phyloP scores from a whole-genome alignment of 2,329 filamentous ascomycete genomes.

The Penicillium polonicum region DNA sequence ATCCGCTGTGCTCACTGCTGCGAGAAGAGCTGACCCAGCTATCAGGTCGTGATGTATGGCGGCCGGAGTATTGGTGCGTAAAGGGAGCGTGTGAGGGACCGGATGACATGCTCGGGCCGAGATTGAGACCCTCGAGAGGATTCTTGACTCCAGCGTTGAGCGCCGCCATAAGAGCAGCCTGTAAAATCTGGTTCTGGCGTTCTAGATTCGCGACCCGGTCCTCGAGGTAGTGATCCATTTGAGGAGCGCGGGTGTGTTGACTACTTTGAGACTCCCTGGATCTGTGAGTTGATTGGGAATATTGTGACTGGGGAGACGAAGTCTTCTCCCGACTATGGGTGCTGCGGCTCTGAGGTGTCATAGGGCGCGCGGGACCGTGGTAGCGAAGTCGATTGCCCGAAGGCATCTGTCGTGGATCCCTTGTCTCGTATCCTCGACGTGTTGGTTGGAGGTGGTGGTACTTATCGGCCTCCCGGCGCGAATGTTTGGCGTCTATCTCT shows the following conservation, averaged over 20 bases:
- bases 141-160: constrained; percentile 39
- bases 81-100: constrained; percentile 19
- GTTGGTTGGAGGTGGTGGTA: constrained; percentile 9
- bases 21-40: constrained; percentile 33
- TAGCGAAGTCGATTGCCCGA: constrained; percentile 11
- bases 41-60: constrained; percentile 22
- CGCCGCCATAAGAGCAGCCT: constrained; percentile 43
- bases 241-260: constrained; percentile 13
- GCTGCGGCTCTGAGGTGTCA: constrained; percentile 27
- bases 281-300: constrained; percentile 24
- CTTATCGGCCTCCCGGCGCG: constrained; percentile 17
- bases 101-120: constrained; percentile 23
- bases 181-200: constrained; percentile 45
- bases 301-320: constrained; percentile 24
- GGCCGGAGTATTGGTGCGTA: constrained; percentile 19
- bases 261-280: constrained; percentile 22
- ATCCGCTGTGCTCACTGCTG: constrained; percentile 30
- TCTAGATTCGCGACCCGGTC: constrained; percentile 41
- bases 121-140: constrained; percentile 28
- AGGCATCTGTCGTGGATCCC: constrained; percentile 8
- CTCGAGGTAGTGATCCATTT: constrained; percentile 33
- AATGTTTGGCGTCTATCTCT: constrained; percentile 5
- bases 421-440: constrained; percentile 14
- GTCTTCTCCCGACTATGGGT: constrained; percentile 22
- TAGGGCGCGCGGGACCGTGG: constrained; percentile 14